phyloP scores from a whole-genome alignment of 2,329 filamentous ascomycete species.

The Aureobasidium lini region DNA sequence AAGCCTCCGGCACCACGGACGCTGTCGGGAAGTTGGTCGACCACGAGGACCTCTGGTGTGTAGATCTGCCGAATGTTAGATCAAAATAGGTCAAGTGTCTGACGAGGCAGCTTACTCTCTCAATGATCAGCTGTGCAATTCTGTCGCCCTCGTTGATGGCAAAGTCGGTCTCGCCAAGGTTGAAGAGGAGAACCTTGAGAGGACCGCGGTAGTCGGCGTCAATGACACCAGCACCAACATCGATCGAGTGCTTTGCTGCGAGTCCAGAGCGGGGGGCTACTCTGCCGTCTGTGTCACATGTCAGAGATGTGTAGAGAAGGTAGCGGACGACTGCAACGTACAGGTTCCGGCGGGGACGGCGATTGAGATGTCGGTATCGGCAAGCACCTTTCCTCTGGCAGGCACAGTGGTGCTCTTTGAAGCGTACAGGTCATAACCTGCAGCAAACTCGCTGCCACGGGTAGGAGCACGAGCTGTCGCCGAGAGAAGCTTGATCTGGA shows the following conservation, averaged over 20 bases:
- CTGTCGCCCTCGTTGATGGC: constrained; percentile 77
- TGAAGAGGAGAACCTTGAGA: constrained; percentile 92
- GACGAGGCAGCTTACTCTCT: constrained; percentile 50
- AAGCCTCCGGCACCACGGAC: constrained; percentile 86
- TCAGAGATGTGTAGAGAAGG: neutral
- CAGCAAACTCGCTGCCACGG: constrained; percentile 79
- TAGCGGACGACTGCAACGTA: constrained; percentile 40
- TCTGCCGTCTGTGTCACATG: constrained; percentile 59
- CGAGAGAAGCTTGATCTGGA: constrained; percentile 84
- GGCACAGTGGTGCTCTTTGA: constrained; percentile 69
- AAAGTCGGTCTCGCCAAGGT: constrained; percentile 78
- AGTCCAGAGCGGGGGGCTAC: constrained; percentile 87
- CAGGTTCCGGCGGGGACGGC: constrained; percentile 85
- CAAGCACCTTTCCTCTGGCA: constrained; percentile 72
- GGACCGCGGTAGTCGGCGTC: constrained; percentile 94
- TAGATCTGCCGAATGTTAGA: constrained; percentile 53
- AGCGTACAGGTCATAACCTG: constrained; percentile 86
- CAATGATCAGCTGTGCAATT: constrained; percentile 85
- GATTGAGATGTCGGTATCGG: constrained; percentile 87
- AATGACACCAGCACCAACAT: constrained; percentile 92
- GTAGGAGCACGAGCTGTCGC: constrained; percentile 74
- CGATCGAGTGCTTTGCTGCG: constrained; percentile 89
- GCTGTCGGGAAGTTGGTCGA: constrained; percentile 80
- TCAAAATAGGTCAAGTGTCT: neutral
- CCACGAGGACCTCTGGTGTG: constrained; percentile 86